Evolutionary conservation across 345 rosid genomes (phyloP).

Genomic region (Geranium brycei): DNA sequence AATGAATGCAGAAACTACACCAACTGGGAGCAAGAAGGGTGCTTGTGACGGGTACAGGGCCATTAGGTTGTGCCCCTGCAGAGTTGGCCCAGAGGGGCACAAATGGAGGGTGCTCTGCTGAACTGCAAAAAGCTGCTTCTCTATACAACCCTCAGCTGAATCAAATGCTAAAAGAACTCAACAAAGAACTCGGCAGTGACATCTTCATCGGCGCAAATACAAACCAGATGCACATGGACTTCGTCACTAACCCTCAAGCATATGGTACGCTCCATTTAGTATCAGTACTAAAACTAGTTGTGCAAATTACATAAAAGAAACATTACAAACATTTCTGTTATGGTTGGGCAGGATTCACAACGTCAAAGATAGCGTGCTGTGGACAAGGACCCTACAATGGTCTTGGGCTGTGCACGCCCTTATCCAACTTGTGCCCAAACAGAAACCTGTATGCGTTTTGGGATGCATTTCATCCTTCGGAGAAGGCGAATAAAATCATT

Average conservation of each 20-base stretch:
- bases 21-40: constrained; percentile 75
- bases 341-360: no score
- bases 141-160: constrained; percentile 66
- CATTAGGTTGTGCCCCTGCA: constrained; percentile 81
- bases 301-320: no score
- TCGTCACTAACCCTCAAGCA: constrained; percentile 24
- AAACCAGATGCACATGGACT: constrained; percentile 14
- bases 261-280: constrained; percentile 18
- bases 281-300: no score
- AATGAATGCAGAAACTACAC: constrained; percentile 38
- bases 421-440: no score
- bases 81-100: constrained; percentile 64
- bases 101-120: constrained; percentile 50
- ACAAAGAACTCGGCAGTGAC: constrained; percentile 42
- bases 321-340: no score
- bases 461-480: no score
- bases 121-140: constrained; percentile 52
- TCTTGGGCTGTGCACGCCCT: no score
- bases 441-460: no score
- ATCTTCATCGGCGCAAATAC: constrained; percentile 28
- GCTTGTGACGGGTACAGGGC: constrained; percentile 86
- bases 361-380: no score
- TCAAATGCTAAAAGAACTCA: constrained; percentile 35
- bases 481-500: no score
- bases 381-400: no score